phyloP scores from a whole-genome alignment of 805 yeast species.

The Lipomyces japonicus region DNA sequence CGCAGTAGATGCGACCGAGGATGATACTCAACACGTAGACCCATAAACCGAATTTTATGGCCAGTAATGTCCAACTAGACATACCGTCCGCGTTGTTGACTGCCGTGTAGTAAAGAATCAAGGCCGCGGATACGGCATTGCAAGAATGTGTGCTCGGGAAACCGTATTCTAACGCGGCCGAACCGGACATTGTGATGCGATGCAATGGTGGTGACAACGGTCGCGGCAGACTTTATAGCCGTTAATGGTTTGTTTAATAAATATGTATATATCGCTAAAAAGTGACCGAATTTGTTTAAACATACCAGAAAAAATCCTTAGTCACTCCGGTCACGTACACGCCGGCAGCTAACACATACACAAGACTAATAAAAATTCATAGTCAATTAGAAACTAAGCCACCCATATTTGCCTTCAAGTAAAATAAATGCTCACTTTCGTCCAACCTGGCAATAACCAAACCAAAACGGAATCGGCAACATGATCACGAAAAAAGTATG shows the following conservation, averaged over 20 bases:
- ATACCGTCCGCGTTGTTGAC: slow-evolving; percentile 3
- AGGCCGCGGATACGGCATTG: slow-evolving; percentile 79
- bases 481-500: slow-evolving; percentile 90
- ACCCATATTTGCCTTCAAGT: background rate
- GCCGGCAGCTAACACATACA: slow-evolving; percentile 62
- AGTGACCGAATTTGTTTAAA: too few relatives aligned
- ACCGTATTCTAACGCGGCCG: slow-evolving; percentile 90
- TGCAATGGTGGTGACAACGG: slow-evolving; percentile 90
- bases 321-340: slow-evolving; percentile 59
- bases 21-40: slow-evolving; percentile 63
- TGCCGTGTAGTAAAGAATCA: slow-evolving; percentile 42
- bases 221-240: slow-evolving; percentile 57
- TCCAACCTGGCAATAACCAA: slow-evolving; percentile 55
- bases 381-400: background rate
- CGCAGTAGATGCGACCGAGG: slow-evolving; percentile 84
- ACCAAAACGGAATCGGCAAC: slow-evolving; percentile 83
- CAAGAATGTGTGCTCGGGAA: slow-evolving; percentile 94
- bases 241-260: slow-evolving; percentile 38
- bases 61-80: slow-evolving; percentile 6
- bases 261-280: too few relatives aligned
- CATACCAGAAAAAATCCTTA: slow-evolving; percentile 72
- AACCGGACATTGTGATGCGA: slow-evolving; percentile 84
- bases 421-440: slow-evolving; percentile 45
- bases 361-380: slow-evolving; percentile 32
- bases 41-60: slow-evolving; percentile 13